Conservation (phyloP, 768 basidiomycete species). For the Filobasidium wieringae region DNA sequence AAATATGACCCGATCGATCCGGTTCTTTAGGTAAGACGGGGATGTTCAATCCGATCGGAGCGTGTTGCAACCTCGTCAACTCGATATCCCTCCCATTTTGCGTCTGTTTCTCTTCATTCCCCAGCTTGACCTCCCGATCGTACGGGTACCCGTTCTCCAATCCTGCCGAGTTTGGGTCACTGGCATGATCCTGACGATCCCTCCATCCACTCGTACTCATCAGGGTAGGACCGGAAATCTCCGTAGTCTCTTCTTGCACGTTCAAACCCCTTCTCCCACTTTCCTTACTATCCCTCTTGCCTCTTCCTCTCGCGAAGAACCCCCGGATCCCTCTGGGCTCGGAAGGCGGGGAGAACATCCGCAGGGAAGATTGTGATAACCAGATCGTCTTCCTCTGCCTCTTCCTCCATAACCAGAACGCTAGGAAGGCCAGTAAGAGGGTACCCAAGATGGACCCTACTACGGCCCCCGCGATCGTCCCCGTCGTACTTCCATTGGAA, state of each 20-base stretch:
- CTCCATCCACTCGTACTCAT: not conserved
- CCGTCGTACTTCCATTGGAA: not conserved
- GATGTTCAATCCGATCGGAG: not conserved
- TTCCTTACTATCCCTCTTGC: not conserved
- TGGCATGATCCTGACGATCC: not conserved
- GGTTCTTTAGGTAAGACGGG: not conserved
- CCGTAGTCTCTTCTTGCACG: not conserved
- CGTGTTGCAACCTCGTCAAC: not conserved
- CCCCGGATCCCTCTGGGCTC: too few relatives aligned
- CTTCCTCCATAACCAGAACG: constrained; percentile 1
- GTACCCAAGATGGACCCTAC: not conserved
- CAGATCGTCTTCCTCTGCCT: not conserved
- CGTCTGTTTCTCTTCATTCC: not conserved
- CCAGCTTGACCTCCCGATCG: not conserved
- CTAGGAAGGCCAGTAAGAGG: not conserved
- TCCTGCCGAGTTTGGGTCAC: not conserved
- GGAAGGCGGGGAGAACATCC: not conserved
- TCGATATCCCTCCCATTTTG: not conserved
- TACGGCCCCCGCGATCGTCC: not conserved
- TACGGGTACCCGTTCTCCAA: not conserved
- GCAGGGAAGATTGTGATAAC: not conserved
- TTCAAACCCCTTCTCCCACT: not conserved
- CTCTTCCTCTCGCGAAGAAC: not conserved
- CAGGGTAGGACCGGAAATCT: not conserved
- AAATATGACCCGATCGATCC: not conserved